Conservation (phyloP, 495 filamentous ascomycete species). For the Beverwykella pulmonaria region DNA sequence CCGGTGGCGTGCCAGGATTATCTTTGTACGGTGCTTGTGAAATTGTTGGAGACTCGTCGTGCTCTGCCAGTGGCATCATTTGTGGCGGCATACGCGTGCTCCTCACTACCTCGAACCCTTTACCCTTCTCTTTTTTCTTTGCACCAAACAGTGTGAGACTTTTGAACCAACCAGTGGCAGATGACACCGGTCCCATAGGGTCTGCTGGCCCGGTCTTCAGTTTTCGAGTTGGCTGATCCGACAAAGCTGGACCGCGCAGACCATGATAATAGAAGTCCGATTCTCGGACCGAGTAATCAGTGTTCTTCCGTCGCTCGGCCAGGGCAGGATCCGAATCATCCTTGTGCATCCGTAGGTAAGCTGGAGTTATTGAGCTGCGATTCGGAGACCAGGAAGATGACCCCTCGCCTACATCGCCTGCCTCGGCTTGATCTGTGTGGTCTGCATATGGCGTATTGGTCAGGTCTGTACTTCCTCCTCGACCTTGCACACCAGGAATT, state of each 20-base stretch:
- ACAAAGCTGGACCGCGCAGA: constrained; percentile 79
- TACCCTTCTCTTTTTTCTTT: constrained; percentile 84
- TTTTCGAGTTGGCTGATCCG: constrained; percentile 75
- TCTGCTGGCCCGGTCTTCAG: constrained; percentile 93
- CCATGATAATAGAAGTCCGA: constrained; percentile 97
- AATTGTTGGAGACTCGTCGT: constrained; percentile 34
- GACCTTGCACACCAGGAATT: constrained; percentile 48
- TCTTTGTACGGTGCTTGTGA: constrained; percentile 40
- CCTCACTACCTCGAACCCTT: constrained; percentile 94
- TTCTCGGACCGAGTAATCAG: constrained; percentile 90
- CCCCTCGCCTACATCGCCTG: constrained; percentile 52
- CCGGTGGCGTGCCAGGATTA: constrained; percentile 26
- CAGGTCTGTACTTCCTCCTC: constrained; percentile 57
- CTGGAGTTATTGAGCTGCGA: constrained; percentile 49
- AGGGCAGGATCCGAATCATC: constrained; percentile 57
- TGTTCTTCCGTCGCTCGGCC: constrained; percentile 56
- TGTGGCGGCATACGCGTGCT: constrained; percentile 68
- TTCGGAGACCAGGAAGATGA: constrained; percentile 58
- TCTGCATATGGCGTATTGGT: constrained; percentile 54
- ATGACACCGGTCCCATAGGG: constrained; percentile 84
- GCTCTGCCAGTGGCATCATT: constrained; percentile 39
- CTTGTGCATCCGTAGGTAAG: constrained; percentile 47
- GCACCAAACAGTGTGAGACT: constrained; percentile 65
- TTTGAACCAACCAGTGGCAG: constrained; percentile 86
- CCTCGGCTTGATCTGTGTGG: constrained; percentile 43